phyloP scores from a whole-genome alignment of 2,329 filamentous ascomycete genomes.

The Fusarium miscanthi region DNA sequence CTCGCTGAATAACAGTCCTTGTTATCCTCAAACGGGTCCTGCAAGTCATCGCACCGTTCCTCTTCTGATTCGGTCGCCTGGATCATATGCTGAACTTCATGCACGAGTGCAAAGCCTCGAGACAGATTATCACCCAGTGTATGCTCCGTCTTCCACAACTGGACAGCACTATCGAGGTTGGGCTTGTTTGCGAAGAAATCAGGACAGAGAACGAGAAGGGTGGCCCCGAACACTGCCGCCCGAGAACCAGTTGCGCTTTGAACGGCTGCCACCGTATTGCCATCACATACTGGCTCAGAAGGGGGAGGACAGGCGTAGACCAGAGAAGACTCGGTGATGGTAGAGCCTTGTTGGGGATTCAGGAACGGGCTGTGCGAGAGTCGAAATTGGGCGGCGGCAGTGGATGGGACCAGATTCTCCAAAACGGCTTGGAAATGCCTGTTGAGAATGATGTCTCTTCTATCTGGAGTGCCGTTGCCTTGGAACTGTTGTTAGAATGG shows the following conservation, averaged over 20 bases:
- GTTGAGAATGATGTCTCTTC: not conserved
- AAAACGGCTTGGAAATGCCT: not conserved
- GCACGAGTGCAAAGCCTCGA: not conserved
- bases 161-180: not conserved
- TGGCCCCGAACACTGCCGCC: not conserved
- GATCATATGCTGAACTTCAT: not conserved
- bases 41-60: not conserved
- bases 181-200: not conserved
- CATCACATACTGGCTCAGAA: not conserved
- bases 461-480: not conserved
- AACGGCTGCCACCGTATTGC: not conserved
- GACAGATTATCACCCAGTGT: not conserved
- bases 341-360: not conserved
- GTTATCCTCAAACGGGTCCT: not conserved
- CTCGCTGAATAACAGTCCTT: not conserved
- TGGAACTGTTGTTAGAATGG: rapidly evolving
- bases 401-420: not conserved
- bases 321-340: not conserved
- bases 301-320: not conserved
- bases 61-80: not conserved
- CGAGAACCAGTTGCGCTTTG: not conserved
- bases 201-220: not conserved
- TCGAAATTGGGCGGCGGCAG: not conserved
- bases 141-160: not conserved
- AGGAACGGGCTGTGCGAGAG: not conserved